Evolutionary conservation across 306 rosid genomes (phyloP).

Genomic region (Inga oerstediana): DNA sequence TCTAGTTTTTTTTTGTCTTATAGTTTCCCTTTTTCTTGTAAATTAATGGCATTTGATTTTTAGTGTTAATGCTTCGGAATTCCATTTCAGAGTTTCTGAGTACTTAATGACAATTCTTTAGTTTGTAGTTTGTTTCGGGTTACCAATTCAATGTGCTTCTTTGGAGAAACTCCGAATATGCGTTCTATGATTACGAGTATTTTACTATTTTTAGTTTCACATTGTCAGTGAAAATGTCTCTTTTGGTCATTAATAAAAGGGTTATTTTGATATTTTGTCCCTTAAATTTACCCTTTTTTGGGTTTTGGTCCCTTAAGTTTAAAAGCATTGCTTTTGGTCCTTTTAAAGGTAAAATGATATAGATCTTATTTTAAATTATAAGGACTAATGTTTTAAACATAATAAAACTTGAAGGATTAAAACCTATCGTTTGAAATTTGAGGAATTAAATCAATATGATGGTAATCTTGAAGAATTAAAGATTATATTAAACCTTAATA

Average conservation of each 20-base stretch:
- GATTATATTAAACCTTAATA: no score
- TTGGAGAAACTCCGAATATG: background rate
- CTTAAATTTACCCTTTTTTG: no score
- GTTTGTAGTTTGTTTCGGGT: background rate
- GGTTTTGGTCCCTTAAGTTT: no score
- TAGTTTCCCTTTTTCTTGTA: constrained; percentile 26
- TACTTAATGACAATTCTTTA: background rate
- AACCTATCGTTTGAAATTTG: no score
- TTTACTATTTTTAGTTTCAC: background rate
- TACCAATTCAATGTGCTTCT: background rate
- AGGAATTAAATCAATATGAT: no score
- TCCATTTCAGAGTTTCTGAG: background rate
- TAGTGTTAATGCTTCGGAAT: background rate
- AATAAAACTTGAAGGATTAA: no score
- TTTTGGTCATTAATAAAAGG: no score
- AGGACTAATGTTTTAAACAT: no score
- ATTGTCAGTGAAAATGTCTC: background rate
- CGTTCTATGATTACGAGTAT: background rate
- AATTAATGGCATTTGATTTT: background rate
- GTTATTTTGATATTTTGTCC: no score
- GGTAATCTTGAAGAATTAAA: fast-evolving
- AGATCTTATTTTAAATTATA: no score
- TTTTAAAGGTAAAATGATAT: no score
- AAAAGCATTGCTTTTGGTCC: no score
- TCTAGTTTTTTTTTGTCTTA: constrained; percentile 2